Evolutionary conservation across 306 rosid species (phyloP), one percentile per base, ranked within the genome.

Genomic region (Acacia acuminata): DNA sequence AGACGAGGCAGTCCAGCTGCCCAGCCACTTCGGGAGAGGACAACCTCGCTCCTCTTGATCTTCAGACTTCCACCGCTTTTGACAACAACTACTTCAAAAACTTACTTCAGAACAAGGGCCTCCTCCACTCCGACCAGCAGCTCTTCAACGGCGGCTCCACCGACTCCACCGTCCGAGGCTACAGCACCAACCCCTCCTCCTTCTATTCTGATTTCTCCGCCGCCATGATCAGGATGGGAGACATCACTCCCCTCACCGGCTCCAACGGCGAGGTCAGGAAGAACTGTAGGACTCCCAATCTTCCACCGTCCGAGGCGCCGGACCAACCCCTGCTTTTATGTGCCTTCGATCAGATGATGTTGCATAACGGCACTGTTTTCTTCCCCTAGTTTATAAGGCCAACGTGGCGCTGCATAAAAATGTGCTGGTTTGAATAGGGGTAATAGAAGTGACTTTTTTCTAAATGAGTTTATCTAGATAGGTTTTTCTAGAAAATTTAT

Each of bases 191-290:
- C 73, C 89, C 87, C 0, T 43, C 56, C 40, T 51, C 83, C 0
- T 90, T 89, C 48, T 75, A 76, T 38, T 80, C 88, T 43, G 94
- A 88, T 81, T 88, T 89, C 10, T 82, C 27, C 1, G 10, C 74
- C 5, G 88, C 92, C 75, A 87, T 90, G 86, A 85, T 88, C 50
- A 88, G 81, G 82, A 88, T 88, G 91, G 91, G 91, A 71, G 86
- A 88, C 24, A 88, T 90, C 7, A 61, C 83, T 17, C 92, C 92
- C 69, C 90, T 85, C 56, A 90, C 87, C 38, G 94, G 92, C 5
- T 83, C 87, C 43, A 55, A 71, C 5, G 92, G 92, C 0, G 88
- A 89, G 67, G 80, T 91, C 19, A 87, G 94, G 79, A 87, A 85
- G 77, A 85, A 88, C 2, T 91, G 94, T n/a, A 79, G 88, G 69